Percentiles rank a stretch among this genome's conserved stretches.
Evolutionary conservation across 306 rosid species (phyloP).

Genomic region (Rosa multiflora): DNA sequence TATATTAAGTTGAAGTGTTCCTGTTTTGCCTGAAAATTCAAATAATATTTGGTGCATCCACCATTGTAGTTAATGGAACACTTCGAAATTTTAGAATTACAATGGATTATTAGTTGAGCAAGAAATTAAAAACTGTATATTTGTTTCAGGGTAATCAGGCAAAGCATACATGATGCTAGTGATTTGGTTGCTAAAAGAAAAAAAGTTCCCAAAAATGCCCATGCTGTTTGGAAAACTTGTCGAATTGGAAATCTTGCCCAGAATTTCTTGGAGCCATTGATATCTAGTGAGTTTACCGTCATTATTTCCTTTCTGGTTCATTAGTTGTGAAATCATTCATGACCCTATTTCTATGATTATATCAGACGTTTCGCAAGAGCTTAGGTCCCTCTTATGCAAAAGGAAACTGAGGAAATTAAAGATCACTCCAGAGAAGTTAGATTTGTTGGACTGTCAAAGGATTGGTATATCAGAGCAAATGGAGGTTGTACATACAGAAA

Average conservation of each 20-base stretch:
- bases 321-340: constrained; percentile 24
- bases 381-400: constrained; percentile 37
- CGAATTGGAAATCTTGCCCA: constrained; percentile 33
- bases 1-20: constrained; percentile 15
- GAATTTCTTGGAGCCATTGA: constrained; percentile 50
- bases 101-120: neutral
- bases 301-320: constrained; percentile 12
- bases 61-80: neutral
- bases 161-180: constrained; percentile 45
- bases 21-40: neutral
- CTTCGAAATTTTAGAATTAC: neutral
- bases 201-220: constrained; percentile 35
- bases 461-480: constrained; percentile 20
- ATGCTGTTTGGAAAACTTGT: constrained; percentile 37
- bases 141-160: constrained; percentile 57
- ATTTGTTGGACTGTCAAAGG: constrained; percentile 19
- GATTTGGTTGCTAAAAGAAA: constrained; percentile 56
- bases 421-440: constrained; percentile 28
- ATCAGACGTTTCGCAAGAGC: constrained; percentile 49
- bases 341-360: constrained; percentile 39
- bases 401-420: constrained; percentile 32
- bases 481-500: neutral
- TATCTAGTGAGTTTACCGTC: constrained; percentile 59
- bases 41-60: neutral
- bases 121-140: neutral